phyloP scores from a whole-genome alignment of 1,284 basidiomycete genomes.

The Prillingera fragicola region DNA sequence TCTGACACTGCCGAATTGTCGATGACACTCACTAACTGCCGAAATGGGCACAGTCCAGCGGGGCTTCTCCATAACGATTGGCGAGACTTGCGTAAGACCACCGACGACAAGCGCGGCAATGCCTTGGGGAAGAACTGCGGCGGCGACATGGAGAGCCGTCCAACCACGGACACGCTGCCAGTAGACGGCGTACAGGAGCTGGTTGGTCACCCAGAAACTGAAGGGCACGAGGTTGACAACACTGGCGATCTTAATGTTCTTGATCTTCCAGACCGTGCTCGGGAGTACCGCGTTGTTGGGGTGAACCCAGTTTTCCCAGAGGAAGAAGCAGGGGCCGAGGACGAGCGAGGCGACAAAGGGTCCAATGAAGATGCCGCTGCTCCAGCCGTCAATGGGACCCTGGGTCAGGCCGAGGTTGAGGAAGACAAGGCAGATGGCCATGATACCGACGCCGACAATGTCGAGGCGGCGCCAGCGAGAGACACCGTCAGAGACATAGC shows the following conservation, averaged over 20 bases:
- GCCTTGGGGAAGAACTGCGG: conserved; percentile 38
- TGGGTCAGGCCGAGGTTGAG: conserved; percentile 24
- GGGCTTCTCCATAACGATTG: conserved; percentile 31
- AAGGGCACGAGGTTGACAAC: conserved; percentile 27
- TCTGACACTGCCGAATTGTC: no score
- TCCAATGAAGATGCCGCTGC: conserved; percentile 21
- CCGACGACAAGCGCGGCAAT: conserved; percentile 31
- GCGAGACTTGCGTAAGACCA: conserved; percentile 23
- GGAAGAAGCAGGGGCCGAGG: conserved; percentile 37
- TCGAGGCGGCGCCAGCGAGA: conserved; percentile 24
- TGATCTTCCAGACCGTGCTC: conserved; percentile 31
- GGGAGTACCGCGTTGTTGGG: conserved; percentile 30
- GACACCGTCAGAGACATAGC: conserved; percentile 13
- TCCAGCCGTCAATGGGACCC: conserved; percentile 26
- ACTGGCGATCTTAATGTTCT: conserved; percentile 30
- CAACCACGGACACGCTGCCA: conserved; percentile 23
- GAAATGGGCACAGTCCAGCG: conserved; percentile 23
- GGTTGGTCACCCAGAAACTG: conserved; percentile 35
- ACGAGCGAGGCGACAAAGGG: conserved; percentile 38
- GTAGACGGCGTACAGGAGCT: conserved; percentile 32
- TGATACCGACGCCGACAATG: conserved; percentile 19
- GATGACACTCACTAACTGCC: no score
- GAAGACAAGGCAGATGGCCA: conserved; percentile 16
- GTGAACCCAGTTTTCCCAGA: conserved; percentile 33
- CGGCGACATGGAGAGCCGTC: conserved; percentile 33